phyloP scores from a whole-genome alignment of 2,329 filamentous ascomycete genomes.

The Venturia nashicola region DNA sequence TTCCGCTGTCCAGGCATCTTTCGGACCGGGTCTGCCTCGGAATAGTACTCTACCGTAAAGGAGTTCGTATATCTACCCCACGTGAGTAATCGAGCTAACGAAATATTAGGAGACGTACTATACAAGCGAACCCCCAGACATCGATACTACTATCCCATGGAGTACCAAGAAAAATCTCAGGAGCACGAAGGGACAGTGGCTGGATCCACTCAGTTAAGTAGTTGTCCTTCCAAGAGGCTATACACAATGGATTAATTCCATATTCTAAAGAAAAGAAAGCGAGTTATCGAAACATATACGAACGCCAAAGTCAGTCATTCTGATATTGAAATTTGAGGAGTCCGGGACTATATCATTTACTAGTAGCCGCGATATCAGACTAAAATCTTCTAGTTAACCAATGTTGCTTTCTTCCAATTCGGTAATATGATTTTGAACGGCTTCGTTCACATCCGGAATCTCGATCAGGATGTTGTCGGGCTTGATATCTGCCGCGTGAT shows the following conservation, averaged over 20 bases:
- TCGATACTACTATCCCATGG: not conserved
- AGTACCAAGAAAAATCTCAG: not conserved
- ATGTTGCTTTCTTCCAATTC: not conserved
- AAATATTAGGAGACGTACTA: not conserved
- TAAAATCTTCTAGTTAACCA: not conserved
- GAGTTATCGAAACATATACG: not conserved
- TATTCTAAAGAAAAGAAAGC: not conserved
- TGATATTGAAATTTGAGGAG: not conserved
- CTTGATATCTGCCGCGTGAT: not conserved
- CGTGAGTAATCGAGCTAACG: not conserved
- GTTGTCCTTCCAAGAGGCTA: not conserved
- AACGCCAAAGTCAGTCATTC: not conserved
- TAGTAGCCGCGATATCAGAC: not conserved
- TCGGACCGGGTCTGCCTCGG: conserved; percentile 4
- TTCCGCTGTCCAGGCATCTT: conserved; percentile 3
- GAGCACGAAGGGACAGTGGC: not conserved
- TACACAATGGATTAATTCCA: not conserved
- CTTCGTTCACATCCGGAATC: not conserved
- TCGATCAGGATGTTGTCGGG: not conserved
- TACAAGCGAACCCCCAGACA: not conserved
- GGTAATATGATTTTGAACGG: not conserved
- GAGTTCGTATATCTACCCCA: not conserved
- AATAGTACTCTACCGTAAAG: not conserved
- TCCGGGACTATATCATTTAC: not conserved
- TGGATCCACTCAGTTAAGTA: not conserved